phyloP scores from a whole-genome alignment of 2,329 filamentous ascomycete genomes.

The Pseudomassariella vexata region DNA sequence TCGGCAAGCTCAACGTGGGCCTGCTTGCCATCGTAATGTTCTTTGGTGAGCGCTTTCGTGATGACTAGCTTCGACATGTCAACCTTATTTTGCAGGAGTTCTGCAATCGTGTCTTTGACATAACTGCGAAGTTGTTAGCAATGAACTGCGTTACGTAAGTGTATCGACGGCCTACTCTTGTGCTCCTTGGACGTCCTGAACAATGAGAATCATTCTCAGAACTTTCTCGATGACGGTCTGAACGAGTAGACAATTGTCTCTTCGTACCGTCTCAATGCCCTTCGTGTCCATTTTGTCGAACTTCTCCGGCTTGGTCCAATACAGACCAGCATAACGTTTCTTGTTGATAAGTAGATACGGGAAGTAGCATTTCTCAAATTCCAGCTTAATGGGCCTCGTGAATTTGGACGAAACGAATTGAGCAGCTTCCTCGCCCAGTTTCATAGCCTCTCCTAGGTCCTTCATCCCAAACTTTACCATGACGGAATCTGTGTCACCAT shows the following conservation, averaged over 20 bases:
- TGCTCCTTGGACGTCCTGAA: constrained; percentile 81
- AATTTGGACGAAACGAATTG: constrained; percentile 87
- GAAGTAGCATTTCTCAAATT: constrained; percentile 99
- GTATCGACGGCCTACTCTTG: constrained; percentile 77
- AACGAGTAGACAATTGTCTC: constrained; percentile 93
- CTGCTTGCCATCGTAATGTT: constrained; percentile 85
- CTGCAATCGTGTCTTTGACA: constrained; percentile 92
- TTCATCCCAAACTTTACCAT: constrained; percentile 98
- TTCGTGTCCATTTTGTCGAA: constrained; percentile 99
- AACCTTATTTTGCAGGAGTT: constrained; percentile 92
- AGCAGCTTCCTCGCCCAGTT: constrained; percentile 87
- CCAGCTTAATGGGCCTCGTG: constrained; percentile 93
- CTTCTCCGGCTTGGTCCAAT: constrained; percentile 91
- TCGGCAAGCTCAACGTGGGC: constrained; percentile 93
- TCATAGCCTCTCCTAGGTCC: constrained; percentile 86
- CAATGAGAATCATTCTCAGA: constrained; percentile 89
- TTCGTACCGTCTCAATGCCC: constrained; percentile 94
- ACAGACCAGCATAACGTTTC: constrained; percentile 96
- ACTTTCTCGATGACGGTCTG: constrained; percentile 98
- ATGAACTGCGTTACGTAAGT: constrained; percentile 6
- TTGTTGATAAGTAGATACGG: constrained; percentile 99
- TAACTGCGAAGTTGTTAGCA: constrained; percentile 57
- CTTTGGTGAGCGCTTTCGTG: constrained; percentile 91
- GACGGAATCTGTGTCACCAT: constrained; percentile 98
- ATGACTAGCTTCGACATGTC: constrained; percentile 99